Conservation (phyloP, 2,329 filamentous ascomycete species). For the Trichoderma brevicompactum region DNA sequence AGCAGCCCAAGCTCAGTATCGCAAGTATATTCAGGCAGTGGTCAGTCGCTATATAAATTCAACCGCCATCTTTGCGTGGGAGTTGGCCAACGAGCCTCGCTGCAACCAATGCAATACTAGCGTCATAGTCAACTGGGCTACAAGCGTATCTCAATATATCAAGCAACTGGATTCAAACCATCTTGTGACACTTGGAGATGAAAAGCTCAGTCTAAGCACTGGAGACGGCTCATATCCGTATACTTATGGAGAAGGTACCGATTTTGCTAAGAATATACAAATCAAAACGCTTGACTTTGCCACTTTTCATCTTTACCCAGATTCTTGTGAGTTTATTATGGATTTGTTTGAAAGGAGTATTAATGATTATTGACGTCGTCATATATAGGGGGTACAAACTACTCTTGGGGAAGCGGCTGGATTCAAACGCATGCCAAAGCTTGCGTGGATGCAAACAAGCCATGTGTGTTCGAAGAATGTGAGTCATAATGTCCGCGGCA, state of each 20-base stretch:
- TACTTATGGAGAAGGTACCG: constrained; percentile 52
- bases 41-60: constrained; percentile 54
- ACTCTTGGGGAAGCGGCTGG: constrained; percentile 32
- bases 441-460: constrained; percentile 38
- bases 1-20: constrained; percentile 59
- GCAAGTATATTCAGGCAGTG: constrained; percentile 53
- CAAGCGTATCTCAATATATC: constrained; percentile 57
- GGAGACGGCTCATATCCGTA: constrained; percentile 58
- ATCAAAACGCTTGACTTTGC: constrained; percentile 58
- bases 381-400: constrained; percentile 29
- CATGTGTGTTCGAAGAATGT: constrained; percentile 43
- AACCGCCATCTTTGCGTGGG: constrained; percentile 57
- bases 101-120: constrained; percentile 37
- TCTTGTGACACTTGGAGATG: constrained; percentile 68
- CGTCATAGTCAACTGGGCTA: constrained; percentile 57
- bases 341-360: constrained; percentile 28
- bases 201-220: constrained; percentile 50
- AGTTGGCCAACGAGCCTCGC: constrained; percentile 41
- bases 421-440: constrained; percentile 37
- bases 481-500: constrained; percentile 21
- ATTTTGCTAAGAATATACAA: constrained; percentile 56
- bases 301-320: constrained; percentile 41
- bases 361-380: neutral
- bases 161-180: constrained; percentile 66
- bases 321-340: constrained; percentile 35